phyloP scores from a whole-genome alignment of 2,329 filamentous ascomycete species.

The Apiospora koreana region DNA sequence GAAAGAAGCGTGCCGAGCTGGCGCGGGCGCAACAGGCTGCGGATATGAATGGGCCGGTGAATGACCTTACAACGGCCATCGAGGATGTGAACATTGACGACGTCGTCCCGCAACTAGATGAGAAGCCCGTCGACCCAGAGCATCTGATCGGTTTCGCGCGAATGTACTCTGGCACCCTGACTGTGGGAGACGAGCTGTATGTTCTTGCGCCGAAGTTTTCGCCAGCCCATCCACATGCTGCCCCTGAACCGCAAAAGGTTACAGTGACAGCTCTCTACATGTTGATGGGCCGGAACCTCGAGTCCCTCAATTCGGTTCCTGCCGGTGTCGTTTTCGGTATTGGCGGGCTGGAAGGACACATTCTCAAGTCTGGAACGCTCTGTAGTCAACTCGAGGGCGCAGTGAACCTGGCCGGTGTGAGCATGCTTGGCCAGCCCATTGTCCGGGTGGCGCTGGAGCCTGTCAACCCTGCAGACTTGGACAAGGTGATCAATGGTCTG shows the following conservation, averaged over 20 bases:
- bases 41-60: slow-evolving; percentile 46
- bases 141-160: slow-evolving; percentile 93
- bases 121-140: slow-evolving; percentile 71
- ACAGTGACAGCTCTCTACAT: slow-evolving; percentile 88
- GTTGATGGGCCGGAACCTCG: slow-evolving; percentile 89
- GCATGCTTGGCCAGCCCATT: slow-evolving; percentile 80
- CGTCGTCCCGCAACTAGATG: slow-evolving; percentile 44
- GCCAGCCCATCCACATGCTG: slow-evolving; percentile 71
- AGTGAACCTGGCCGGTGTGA: slow-evolving; percentile 86
- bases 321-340: slow-evolving; percentile 96
- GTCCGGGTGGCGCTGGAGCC: slow-evolving; percentile 96
- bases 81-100: slow-evolving; percentile 62
- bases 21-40: slow-evolving; percentile 70
- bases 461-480: slow-evolving; percentile 82
- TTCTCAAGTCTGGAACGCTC: slow-evolving; percentile 94
- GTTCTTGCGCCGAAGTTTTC: slow-evolving; percentile 93
- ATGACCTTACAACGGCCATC: slow-evolving; percentile 62
- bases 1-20: slow-evolving; percentile 87
- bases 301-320: slow-evolving; percentile 79
- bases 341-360: slow-evolving; percentile 84
- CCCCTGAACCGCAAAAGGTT: slow-evolving; percentile 77
- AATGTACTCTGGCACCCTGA: slow-evolving; percentile 87
- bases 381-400: slow-evolving; percentile 85
- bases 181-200: slow-evolving; percentile 87
- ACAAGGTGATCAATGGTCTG: slow-evolving; percentile 92